Evolutionary conservation across 345 rosid species (phyloP).

Genomic region (Draba incana): DNA sequence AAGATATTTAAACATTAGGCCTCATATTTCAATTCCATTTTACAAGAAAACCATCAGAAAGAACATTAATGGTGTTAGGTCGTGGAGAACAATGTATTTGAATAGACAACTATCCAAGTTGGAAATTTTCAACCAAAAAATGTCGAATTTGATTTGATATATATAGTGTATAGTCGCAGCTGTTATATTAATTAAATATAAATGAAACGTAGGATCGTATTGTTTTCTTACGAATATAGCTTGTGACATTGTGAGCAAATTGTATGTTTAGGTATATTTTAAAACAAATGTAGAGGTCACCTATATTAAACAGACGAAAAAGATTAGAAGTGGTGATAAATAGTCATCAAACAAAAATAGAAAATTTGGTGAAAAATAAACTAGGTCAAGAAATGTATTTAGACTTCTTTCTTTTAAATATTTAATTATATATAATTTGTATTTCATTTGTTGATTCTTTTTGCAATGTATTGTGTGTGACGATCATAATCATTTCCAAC

Average conservation of each 20-base stretch:
- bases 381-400: constrained; percentile 8
- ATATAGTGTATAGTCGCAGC: background rate
- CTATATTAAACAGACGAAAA: background rate
- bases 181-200: background rate
- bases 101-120: constrained; percentile 25
- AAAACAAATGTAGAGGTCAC: constrained; percentile 1
- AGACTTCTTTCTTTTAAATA: background rate
- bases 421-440: background rate
- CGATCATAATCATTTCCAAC: constrained; percentile 1
- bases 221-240: background rate
- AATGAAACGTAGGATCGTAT: background rate
- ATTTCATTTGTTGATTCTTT: background rate
- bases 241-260: background rate
- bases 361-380: constrained; percentile 17
- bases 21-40: background rate
- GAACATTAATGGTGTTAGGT: constrained; percentile 12
- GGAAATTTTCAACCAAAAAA: background rate
- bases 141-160: background rate
- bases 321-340: background rate
- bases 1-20: background rate
- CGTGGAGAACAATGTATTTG: constrained; percentile 9
- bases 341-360: constrained; percentile 14
- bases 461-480: background rate
- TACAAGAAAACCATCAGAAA: background rate
- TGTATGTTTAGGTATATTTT: background rate